Evolutionary conservation across 257 asterid genomes (phyloP), one percentile per base, ranked within the genome.

Genomic region (Cordia subcordata): DNA sequence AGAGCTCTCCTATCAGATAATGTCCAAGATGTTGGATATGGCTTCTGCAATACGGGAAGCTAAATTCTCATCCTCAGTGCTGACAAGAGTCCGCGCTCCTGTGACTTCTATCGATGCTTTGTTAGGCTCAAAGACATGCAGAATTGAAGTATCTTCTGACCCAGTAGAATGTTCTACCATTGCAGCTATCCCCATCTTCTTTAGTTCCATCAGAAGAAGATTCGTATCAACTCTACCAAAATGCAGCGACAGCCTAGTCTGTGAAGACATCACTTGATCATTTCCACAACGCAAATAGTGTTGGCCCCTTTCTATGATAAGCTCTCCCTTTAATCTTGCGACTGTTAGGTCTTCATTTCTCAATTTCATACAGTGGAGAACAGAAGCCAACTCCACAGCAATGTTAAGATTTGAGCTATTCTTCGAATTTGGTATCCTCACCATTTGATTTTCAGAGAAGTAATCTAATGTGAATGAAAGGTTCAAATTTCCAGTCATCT

Each of bases 251-350:
- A 75, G 79, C 77, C 79, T 76, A 12, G 60, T 53, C 53, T 35
- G 72, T 16, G 87, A 54, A 53, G 81, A 62, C 10, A 15, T 46
- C 57, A 44, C 61, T 69, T 53, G 75, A 14, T 74, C 75, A 1
- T 75, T 71, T 62, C 77, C 77, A 1, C 54, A 35, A 49, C 67
- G 63, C 60, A 85, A 47, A 49, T 64, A 66, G 54, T 74, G 62
- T 58, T 79, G 86, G 35, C 94, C 96, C 32, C 68, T 75, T 70
- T 81, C 87, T 0, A 76, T 49, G 56, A 65, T 42, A 15, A 90
- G 81, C 69, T 81, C 96, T 57, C 96, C 95, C 55, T 72, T 79
- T 67, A 80, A 47, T 69, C 84, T 80, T 5, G 84, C 65, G 17
- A 80, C 8, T 38, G 32, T 57, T 17, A 65, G 35, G 23, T 77